phyloP scores from a whole-genome alignment of 495 filamentous ascomycete genomes.

The Neurospora discreta region DNA sequence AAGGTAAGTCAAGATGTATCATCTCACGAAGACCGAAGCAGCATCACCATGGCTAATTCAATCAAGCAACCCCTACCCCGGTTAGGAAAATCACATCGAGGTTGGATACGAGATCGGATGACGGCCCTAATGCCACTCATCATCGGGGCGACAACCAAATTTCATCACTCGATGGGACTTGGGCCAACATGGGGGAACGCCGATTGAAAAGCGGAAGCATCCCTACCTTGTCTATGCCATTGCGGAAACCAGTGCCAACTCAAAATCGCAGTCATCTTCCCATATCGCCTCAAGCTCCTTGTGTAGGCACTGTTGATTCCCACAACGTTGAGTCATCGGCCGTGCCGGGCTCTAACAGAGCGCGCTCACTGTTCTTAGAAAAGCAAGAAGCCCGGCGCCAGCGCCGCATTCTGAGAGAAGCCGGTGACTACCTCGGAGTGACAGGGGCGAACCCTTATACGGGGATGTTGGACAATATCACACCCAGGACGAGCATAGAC shows the following conservation, averaged over 20 bases:
- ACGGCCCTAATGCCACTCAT: neutral
- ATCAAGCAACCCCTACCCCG: neutral
- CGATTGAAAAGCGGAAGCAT: neutral
- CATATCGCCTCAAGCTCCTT: neutral
- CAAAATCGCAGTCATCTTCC: neutral
- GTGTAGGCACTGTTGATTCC: neutral
- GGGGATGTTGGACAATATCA: slow-evolving; percentile 35
- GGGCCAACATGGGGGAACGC: neutral
- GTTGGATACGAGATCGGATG: neutral
- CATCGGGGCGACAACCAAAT: neutral
- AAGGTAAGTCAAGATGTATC: neutral
- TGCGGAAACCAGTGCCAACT: neutral
- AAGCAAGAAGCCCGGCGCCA: slow-evolving; percentile 28
- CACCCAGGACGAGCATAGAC: slow-evolving; percentile 28
- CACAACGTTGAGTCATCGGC: neutral
- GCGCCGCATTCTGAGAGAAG: slow-evolving; percentile 29
- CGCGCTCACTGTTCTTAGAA: slow-evolving; percentile 17
- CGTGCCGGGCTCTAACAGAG: slow-evolving; percentile 1
- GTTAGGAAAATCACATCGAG: neutral
- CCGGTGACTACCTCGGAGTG: slow-evolving; percentile 43
- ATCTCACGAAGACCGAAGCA: neutral
- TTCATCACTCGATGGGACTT: neutral
- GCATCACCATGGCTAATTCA: neutral
- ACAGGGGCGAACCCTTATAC: slow-evolving; percentile 44
- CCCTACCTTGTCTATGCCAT: neutral